phyloP scores from a whole-genome alignment of 371 early-diverging fungal species.

The Parasitella parasitica region DNA sequence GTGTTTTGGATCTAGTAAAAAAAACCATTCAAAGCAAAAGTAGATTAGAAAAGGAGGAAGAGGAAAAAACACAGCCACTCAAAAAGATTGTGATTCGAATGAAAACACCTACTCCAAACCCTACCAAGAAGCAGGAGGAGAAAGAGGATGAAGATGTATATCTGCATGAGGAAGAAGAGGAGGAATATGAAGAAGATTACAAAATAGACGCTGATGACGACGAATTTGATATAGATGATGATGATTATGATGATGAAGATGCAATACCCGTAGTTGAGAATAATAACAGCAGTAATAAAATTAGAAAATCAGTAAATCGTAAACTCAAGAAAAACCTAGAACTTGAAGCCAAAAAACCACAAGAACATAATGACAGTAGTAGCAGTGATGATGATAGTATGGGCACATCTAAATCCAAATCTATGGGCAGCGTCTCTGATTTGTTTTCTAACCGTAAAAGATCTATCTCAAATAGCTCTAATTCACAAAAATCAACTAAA shows the following conservation, averaged over 20 bases:
- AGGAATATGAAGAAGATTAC: background rate
- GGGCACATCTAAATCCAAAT: slow-evolving; percentile 6
- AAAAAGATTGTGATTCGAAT: slow-evolving; percentile 4
- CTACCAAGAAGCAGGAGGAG: background rate
- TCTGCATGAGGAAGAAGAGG: background rate
- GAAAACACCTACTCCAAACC: background rate
- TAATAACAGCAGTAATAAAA: background rate
- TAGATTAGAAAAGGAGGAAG: background rate
- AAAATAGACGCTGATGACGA: slow-evolving; percentile 3
- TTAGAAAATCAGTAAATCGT: background rate
- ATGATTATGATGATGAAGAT: background rate
- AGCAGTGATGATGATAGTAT: slow-evolving; percentile 14
- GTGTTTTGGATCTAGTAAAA: background rate
- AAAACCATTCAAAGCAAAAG: background rate
- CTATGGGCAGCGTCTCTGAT: background rate
- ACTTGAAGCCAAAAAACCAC: background rate
- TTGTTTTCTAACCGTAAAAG: slow-evolving; percentile 10
- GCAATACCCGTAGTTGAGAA: background rate
- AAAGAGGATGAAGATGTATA: background rate
- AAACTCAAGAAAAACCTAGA: background rate
- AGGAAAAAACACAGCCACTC: background rate
- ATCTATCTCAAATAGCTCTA: slow-evolving; percentile 1
- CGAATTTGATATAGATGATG: slow-evolving; percentile 1
- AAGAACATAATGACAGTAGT: background rate
- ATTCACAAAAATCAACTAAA: slow-evolving; percentile 2